A percentile compares a stretch with the other conserved stretches of the same genome.
Conservation (phyloP, 2,329 filamentous ascomycete genomes). For the Hypoxylon sp. region DNA sequence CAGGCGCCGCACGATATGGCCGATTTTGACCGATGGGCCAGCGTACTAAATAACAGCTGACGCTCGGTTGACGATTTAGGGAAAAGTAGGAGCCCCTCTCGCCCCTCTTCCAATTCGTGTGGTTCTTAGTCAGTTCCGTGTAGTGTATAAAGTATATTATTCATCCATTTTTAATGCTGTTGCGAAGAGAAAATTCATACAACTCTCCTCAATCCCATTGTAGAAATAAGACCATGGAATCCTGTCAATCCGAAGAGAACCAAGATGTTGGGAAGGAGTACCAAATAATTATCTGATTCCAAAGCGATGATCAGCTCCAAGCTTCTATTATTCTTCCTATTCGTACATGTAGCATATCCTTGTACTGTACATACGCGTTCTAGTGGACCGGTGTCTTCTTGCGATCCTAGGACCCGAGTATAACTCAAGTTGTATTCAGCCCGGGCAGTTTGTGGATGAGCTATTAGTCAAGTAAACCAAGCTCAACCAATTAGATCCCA, state of each 20-base stretch:
- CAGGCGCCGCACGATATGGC: slow-evolving; percentile 18
- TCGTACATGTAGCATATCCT: too few relatives aligned
- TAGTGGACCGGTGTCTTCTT: background rate
- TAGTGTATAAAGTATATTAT: too few relatives aligned
- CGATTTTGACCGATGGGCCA: slow-evolving; percentile 36
- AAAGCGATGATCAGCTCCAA: slow-evolving; percentile 1
- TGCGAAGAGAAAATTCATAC: too few relatives aligned
- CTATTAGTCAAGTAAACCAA: slow-evolving; percentile 34
- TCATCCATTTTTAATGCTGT: too few relatives aligned
- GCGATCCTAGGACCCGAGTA: slow-evolving; percentile 25
- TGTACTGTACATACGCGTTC: slow-evolving; percentile 20
- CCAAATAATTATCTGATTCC: slow-evolving; percentile 28
- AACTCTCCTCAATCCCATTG: slow-evolving; percentile 3
- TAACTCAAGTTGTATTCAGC: slow-evolving; percentile 19
- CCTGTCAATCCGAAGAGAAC: slow-evolving; percentile 2
- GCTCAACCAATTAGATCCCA: slow-evolving; percentile 19
- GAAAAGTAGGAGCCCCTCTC: slow-evolving; percentile 9
- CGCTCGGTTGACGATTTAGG: slow-evolving; percentile 34
- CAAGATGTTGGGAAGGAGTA: slow-evolving; percentile 14
- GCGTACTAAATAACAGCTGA: slow-evolving; percentile 28
- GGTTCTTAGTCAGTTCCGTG: slow-evolving; percentile 32
- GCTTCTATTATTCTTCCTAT: background rate
- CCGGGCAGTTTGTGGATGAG: slow-evolving; percentile 25
- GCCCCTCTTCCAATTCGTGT: slow-evolving; percentile 26
- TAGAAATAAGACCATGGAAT: background rate